Evolutionary conservation across 2,329 filamentous ascomycete species (phyloP).

Genomic region (Myrmaecium sp.): DNA sequence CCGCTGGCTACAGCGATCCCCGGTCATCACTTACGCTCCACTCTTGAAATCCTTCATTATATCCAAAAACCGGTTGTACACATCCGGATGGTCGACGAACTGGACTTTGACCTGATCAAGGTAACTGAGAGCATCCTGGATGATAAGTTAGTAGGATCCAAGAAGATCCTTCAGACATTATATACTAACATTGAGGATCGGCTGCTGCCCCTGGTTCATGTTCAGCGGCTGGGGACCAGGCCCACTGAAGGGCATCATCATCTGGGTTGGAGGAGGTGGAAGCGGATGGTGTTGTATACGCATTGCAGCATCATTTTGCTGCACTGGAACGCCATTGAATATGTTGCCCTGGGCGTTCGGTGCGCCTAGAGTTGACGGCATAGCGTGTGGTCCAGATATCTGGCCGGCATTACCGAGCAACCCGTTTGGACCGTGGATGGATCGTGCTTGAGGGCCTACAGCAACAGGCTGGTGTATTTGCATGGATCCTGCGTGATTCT

Average conservation of each 20-base stretch:
- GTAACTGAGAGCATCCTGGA: slow-evolving; percentile 71
- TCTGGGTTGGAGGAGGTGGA: slow-evolving; percentile 34
- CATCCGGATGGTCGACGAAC: slow-evolving; percentile 90
- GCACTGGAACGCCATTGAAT: slow-evolving; percentile 55
- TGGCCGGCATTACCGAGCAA: slow-evolving; percentile 46
- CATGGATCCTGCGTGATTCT: slow-evolving; percentile 75
- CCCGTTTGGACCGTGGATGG: slow-evolving; percentile 84
- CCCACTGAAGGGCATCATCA: slow-evolving; percentile 32
- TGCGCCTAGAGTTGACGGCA: slow-evolving; percentile 36
- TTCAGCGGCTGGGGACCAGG: slow-evolving; percentile 30
- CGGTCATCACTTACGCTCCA: slow-evolving; percentile 51
- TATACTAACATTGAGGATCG: slow-evolving; percentile 53
- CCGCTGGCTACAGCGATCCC: slow-evolving; percentile 3
- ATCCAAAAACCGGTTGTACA: slow-evolving; percentile 91
- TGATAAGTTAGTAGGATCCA: slow-evolving; percentile 1
- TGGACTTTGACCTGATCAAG: slow-evolving; percentile 97
- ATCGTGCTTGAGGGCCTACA: slow-evolving; percentile 48
- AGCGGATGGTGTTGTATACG: slow-evolving; percentile 45
- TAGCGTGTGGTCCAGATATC: slow-evolving; percentile 33
- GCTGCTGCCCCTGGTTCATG: slow-evolving; percentile 64
- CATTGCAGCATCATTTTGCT: slow-evolving; percentile 38
- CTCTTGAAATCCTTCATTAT: slow-evolving; percentile 99
- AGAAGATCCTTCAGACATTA: background rate
- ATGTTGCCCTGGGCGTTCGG: slow-evolving; percentile 44
- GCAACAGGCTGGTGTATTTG: slow-evolving; percentile 91